phyloP scores from a whole-genome alignment of 2,329 filamentous ascomycete species.

The Colletotrichum lupini region DNA sequence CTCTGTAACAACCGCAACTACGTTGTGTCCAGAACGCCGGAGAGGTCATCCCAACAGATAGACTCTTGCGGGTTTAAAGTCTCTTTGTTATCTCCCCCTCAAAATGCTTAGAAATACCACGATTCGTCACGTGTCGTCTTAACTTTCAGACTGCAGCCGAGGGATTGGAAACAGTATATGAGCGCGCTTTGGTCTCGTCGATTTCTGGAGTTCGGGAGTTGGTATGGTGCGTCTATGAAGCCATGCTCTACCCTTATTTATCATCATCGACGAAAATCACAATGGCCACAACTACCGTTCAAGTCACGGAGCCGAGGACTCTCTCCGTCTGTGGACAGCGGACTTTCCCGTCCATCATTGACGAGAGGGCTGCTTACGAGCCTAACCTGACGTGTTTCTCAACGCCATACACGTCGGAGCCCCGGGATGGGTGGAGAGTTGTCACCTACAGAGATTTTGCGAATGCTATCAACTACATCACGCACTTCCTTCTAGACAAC shows the following conservation, averaged over 20 bases:
- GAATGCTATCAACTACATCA: constrained; percentile 52
- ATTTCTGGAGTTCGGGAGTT: no score
- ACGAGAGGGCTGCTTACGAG: constrained; percentile 47
- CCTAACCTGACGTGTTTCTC: constrained; percentile 48
- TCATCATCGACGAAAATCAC: background rate
- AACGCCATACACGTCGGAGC: constrained; percentile 47
- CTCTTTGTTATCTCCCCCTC: background rate
- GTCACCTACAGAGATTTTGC: constrained; percentile 51
- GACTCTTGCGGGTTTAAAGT: background rate
- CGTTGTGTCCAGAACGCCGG: background rate
- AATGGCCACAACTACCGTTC: constrained; percentile 17
- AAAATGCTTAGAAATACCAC: constrained; percentile 25
- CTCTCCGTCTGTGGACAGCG: constrained; percentile 34
- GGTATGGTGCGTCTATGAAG: background rate
- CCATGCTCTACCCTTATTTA: background rate
- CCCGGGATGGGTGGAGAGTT: constrained; percentile 52
- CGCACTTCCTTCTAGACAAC: constrained; percentile 45
- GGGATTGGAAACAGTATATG: constrained; percentile 10
- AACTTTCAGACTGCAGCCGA: constrained; percentile 1
- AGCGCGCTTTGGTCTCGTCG: background rate
- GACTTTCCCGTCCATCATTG: constrained; percentile 51
- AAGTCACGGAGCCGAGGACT: background rate
- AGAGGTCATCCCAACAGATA: background rate
- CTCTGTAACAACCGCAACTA: constrained; percentile 6
- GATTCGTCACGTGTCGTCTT: constrained; percentile 22